Conservation (phyloP, 2,329 filamentous ascomycete genomes). For the Exophiala lecanii-corni region DNA sequence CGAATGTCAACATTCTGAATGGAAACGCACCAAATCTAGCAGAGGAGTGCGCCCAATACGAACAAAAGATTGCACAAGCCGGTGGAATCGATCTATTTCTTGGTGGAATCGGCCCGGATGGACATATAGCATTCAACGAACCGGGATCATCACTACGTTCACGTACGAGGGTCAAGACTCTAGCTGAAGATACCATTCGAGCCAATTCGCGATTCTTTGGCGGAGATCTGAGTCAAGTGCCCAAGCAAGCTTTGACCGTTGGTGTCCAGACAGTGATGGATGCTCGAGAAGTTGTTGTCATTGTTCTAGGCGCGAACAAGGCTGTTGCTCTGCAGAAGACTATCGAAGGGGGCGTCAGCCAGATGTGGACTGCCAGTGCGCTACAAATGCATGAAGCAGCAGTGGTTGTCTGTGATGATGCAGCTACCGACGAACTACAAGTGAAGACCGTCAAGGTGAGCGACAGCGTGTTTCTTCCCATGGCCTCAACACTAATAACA, state of each 20-base stretch:
- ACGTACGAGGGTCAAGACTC: slow-evolving; percentile 77
- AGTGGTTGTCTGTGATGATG: slow-evolving; percentile 78
- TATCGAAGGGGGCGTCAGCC: slow-evolving; percentile 76
- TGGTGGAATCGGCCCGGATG: slow-evolving; percentile 78
- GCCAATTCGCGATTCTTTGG: slow-evolving; percentile 82
- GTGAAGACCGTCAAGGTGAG: slow-evolving; percentile 63
- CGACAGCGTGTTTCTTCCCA: neutral
- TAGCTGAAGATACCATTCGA: slow-evolving; percentile 80
- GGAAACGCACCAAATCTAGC: slow-evolving; percentile 73
- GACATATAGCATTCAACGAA: slow-evolving; percentile 88
- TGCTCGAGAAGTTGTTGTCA: slow-evolving; percentile 74
- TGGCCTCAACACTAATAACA: neutral
- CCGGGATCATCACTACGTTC: slow-evolving; percentile 74
- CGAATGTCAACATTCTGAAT: slow-evolving; percentile 79
- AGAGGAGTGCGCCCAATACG: slow-evolving; percentile 73
- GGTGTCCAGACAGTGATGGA: slow-evolving; percentile 80
- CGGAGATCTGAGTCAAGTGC: slow-evolving; percentile 68
- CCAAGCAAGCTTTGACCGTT: slow-evolving; percentile 77
- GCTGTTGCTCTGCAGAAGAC: slow-evolving; percentile 73
- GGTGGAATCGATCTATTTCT: slow-evolving; percentile 84
- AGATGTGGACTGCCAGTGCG: slow-evolving; percentile 85
- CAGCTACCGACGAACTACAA: slow-evolving; percentile 67
- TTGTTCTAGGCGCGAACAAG: slow-evolving; percentile 78
- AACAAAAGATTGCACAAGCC: slow-evolving; percentile 66
- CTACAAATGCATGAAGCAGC: slow-evolving; percentile 77